Evolutionary conservation across 495 filamentous ascomycete genomes (phyloP).

Genomic region (Annulohypoxylon bovei): DNA sequence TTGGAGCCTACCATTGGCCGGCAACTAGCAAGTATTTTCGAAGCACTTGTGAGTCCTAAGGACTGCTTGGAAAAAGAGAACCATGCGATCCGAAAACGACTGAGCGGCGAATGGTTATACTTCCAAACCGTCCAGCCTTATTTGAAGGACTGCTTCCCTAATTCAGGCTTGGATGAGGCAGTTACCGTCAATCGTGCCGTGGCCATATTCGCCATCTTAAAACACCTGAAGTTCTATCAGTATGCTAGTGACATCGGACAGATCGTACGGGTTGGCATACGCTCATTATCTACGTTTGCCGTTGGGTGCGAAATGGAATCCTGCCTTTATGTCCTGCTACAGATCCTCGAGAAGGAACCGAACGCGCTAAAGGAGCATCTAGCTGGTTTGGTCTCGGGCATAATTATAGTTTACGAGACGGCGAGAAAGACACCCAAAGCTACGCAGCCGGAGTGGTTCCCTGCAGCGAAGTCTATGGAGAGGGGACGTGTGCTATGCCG

Average conservation of each 20-base stretch:
- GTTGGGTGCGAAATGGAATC: conserved; percentile 43
- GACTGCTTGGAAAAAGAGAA: conserved; percentile 47
- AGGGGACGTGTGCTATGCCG: conserved; percentile 41
- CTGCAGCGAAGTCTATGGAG: neutral
- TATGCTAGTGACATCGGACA: conserved; percentile 52
- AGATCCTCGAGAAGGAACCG: conserved; percentile 51
- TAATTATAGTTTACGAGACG: conserved; percentile 44
- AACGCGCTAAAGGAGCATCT: conserved; percentile 50
- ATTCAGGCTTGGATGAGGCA: conserved; percentile 14
- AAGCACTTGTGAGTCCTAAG: conserved; percentile 48
- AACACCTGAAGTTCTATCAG: conserved; percentile 51
- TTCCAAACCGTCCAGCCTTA: conserved; percentile 33
- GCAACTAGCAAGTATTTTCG: conserved; percentile 45
- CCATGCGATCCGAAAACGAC: conserved; percentile 40
- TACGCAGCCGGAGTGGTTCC: neutral
- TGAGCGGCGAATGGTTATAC: conserved; percentile 43
- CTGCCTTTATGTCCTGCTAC: conserved; percentile 52
- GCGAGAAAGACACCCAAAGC: conserved; percentile 25
- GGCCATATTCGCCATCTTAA: conserved; percentile 50
- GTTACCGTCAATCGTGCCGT: conserved; percentile 38
- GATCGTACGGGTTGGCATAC: conserved; percentile 53
- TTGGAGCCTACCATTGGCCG: conserved; percentile 35
- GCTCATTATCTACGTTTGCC: conserved; percentile 43
- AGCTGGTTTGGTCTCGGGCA: conserved; percentile 48
- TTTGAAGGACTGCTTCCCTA: conserved; percentile 33